These are phyloP conservation scores for Stygiomarasmius scandens DNA, from an alignment of 1,284 basidiomycete species.

Conservation along the genomic window DNA sequence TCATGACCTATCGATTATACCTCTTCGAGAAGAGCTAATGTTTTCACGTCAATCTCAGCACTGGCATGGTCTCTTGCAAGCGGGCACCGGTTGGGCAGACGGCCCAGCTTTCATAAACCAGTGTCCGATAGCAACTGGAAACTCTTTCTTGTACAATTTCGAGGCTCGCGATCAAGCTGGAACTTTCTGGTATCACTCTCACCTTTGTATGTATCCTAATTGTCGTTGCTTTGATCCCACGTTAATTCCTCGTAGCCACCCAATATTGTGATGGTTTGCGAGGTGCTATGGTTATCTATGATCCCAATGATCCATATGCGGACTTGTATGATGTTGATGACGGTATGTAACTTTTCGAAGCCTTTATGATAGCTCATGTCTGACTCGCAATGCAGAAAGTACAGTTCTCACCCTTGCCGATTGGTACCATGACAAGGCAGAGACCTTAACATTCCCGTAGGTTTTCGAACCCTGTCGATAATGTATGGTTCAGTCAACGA, in stretches of 20 bases:
- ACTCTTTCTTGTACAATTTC: slow-evolving; percentile 34
- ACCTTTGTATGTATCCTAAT: slow-evolving; percentile 18
- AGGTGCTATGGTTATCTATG: slow-evolving; percentile 19
- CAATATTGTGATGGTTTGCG: slow-evolving; percentile 22
- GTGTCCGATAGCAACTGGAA: slow-evolving; percentile 39
- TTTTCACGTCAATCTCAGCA: slow-evolving; percentile 18
- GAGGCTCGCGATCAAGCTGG: slow-evolving; percentile 28
- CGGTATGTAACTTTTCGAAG: slow-evolving; percentile 21
- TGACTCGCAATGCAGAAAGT: slow-evolving; percentile 26
- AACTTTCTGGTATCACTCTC: slow-evolving; percentile 29
- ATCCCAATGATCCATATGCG: slow-evolving; percentile 15
- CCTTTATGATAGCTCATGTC: not conserved
- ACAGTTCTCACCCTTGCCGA: slow-evolving; percentile 42
- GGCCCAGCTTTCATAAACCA: slow-evolving; percentile 30
- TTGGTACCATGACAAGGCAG: slow-evolving; percentile 32
- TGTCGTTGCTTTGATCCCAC: slow-evolving; percentile 25
- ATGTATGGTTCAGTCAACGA: not conserved
- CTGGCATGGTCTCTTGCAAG: slow-evolving; percentile 25
- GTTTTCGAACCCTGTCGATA: not conserved
- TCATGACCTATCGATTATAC: not conserved
- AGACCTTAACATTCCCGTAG: slow-evolving; percentile 11
- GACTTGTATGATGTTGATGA: slow-evolving; percentile 27
- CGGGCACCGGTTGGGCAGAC: slow-evolving; percentile 22
- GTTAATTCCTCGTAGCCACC: slow-evolving; percentile 24
- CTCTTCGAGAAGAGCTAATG: not conserved